Base-by-base conservation (phyloP, 1,139 yeast species). In the Hyphopichia fennica region DNA sequence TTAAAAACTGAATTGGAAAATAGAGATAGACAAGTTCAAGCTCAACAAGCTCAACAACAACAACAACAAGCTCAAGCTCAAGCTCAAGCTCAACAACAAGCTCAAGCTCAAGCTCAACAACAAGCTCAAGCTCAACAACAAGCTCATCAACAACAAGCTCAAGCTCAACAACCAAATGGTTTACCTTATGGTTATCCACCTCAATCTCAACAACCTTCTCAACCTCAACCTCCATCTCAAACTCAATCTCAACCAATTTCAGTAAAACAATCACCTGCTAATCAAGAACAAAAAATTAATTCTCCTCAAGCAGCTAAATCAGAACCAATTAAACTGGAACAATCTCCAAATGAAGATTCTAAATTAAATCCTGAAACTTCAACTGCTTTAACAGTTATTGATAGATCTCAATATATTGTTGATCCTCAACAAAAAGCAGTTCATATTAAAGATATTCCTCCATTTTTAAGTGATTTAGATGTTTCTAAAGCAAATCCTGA, bases 1-100 rank as follows among this genome's bases (percentile, higher is more conserved):
- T 77, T 91, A 62, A 89, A 91, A 63, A 82, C 87, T 46, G 96
- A 90, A 61, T 74, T 91, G 55, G 96, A 89, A 54, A 81, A 79
- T 58, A 72, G 88, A 58, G 91, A 84, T 58, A 63, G 77, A 51
- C 75, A 75, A 60, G 72, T 75, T 47, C 62, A 49, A 31, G 63
- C 58, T 23, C 71, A 58, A 33, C 62, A 57, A 17, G 65, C 50
- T 33, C 53, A 43, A 27, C 48, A 49, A 25, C 46, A 51, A 29
- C 51, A 51, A 41, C 63, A 58, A 35, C 53, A 51, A 29, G 65
- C 49, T 34, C 72, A 58, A 41, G 58, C 46, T 28, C 62, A 51
- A 38, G 56, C 57, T 17, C 49, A 52, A 22, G 57, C 44, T 17
- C 55, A 39, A 25, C 49, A 54, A 17, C 58, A 46, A 18, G 45